Evolutionary conservation across 164 flowering plant species (phyloP).

Genomic region (Warburgia ugandensis): DNA sequence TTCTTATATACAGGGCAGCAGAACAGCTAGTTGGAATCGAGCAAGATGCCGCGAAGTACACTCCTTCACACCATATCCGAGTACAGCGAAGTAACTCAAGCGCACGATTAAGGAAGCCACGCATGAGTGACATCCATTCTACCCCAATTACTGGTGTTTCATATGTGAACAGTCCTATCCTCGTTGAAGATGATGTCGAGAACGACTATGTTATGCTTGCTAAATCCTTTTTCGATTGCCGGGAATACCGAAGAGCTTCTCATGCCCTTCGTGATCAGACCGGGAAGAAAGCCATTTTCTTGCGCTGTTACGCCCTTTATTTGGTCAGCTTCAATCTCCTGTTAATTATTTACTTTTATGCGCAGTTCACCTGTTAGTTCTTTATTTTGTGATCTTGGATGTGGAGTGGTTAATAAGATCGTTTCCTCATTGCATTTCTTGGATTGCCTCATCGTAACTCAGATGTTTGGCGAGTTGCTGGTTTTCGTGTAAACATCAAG

Average conservation of each 20-base stretch:
- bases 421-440: no score
- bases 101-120: no score
- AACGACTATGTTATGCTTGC: slow-evolving; percentile 71
- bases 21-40: slow-evolving; percentile 93
- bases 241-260: slow-evolving; percentile 83
- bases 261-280: slow-evolving; percentile 81
- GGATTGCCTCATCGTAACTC: no score
- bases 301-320: slow-evolving; percentile 86
- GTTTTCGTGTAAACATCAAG: no score
- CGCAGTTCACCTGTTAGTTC: no score
- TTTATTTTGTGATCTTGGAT: no score
- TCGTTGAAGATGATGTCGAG: slow-evolving; percentile 60
- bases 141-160: slow-evolving; percentile 70
- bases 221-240: slow-evolving; percentile 81
- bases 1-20: slow-evolving; percentile 89
- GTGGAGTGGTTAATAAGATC: no score
- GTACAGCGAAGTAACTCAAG: slow-evolving; percentile 56
- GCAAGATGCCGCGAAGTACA: slow-evolving; percentile 60
- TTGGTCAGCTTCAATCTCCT: slow-evolving; percentile 42
- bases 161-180: slow-evolving; percentile 49
- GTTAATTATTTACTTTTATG: no score
- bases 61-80: slow-evolving; percentile 65
- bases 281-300: slow-evolving; percentile 74
- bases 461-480: no score
- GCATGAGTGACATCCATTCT: slow-evolving; percentile 32